Evolutionary conservation across 75 land plant species (phyloP), one percentile per base, ranked within the genome.

Genomic region (Cupressus sempervirens): DNA sequence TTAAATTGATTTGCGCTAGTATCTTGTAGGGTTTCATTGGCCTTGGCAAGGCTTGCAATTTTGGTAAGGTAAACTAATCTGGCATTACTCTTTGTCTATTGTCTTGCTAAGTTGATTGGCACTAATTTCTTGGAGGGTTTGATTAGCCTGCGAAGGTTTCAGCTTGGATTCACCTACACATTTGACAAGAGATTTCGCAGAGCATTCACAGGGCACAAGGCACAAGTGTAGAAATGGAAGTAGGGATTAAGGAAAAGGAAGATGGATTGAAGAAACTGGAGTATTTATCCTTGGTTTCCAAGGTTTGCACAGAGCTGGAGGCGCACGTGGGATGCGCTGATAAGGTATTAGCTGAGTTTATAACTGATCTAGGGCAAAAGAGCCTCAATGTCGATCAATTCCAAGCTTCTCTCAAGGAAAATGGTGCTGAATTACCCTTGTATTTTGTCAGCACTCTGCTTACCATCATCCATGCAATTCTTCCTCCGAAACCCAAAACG

Each of bases 331-430:
- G 98, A 68, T 86, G 89, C 84, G 88, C 87, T 23, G 96, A 97
- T 91, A 97, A 97, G 83, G 93, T 93, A 36, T 76, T 97, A 35
- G 98, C 99, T 13, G 98, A 97, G 90, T 97, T 94, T 81, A 94
- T 97, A 75, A 93, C 91, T 84, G 96, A 94, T 3, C 43, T 96
- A 45, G 98, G 95, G 43, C 91, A 90, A 16, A 58, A 85, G 26
- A 88, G 93, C 68, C 88, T 88, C 29, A 91, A 88, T 14, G 92
- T 90, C 29, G 93, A 93, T 7, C 89, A 91, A 35, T 94, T 96
- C 84, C 94, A 89, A 81, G 52, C 84, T 48, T 80, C 58, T 62
- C 85, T 96, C 86, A 96, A 93, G 85, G 91, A 87, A 34, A 93
- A 93, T 30, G 98, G 95, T 14, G 98, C 98, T 7, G 96, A 96